Base-by-base conservation (phyloP, 176 grass and related monocot genomes). In the Zoysia pacifica region DNA sequence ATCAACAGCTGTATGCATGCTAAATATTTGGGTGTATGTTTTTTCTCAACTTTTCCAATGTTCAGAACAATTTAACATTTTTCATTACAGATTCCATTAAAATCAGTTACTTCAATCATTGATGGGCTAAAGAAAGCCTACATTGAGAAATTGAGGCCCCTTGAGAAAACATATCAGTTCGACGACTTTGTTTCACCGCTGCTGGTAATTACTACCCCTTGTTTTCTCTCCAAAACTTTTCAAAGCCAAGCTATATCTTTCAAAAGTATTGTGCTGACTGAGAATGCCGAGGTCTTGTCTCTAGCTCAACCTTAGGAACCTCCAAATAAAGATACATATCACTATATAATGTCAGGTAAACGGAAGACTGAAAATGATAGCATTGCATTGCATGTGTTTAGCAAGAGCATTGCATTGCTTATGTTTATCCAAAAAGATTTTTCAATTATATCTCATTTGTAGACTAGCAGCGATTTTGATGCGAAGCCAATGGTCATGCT, bases 401-500 rank as follows among this genome's bases (percentile, higher is more conserved):
- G 13, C 62, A 20, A 51, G 45, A 69, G 19, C 36, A 12, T 37
- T 12, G 18, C 16, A 65, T 68, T 48, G 20, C 3, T 76, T 70
- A 0, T 64, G 4, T 64, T 55, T 0, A 4, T 43, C 2, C 6
- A 7, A 13, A 44, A 36, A 72, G 41, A 7, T 45, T 43, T 37
- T 79, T 64, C 0, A 60, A 72, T 1, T 11, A 11, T 15, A 59
- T 58, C 56, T 44, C 49, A 64, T 81, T 60, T 76, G 13, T 71
- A 98, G 92, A 93, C 86, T 79, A 91, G 81, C 74, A 98, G 95
- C 11, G 92, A 98, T 89, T 98, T 98, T 67, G 90, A 94, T 91
- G 90, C 90, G 16, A 97, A 97, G 78, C 92, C 95, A 42, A 98
- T 98, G 95, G 86, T 98, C 75, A 94, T 98, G 95, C 78, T 98